These are phyloP conservation scores for Mikania micrantha DNA, from an alignment of 129 eudicot genomes.

Conservation along the genomic window DNA sequence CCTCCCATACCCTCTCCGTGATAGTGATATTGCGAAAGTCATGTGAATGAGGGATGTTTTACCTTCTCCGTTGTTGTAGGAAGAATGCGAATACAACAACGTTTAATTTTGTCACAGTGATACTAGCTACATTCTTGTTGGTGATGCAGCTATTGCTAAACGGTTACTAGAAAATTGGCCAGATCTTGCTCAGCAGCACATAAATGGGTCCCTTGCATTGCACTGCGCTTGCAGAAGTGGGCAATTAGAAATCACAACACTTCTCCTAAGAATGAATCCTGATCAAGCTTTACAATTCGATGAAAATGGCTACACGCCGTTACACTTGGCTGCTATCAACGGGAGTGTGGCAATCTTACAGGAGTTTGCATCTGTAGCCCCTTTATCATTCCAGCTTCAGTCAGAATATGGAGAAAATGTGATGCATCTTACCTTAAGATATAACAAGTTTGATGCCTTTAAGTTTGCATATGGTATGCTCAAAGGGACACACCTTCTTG, in stretches of 20 bases:
- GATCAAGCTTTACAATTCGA: slow-evolving; percentile 19
- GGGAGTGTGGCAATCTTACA: slow-evolving; percentile 15
- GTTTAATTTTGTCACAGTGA: too few relatives aligned
- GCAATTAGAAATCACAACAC: slow-evolving; percentile 12
- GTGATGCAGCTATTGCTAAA: slow-evolving; percentile 20
- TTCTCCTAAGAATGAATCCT: slow-evolving; percentile 13
- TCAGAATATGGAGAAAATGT: slow-evolving; percentile 22
- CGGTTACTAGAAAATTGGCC: slow-evolving; percentile 17
- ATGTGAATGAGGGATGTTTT: too few relatives aligned
- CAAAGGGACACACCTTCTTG: slow-evolving; percentile 16
- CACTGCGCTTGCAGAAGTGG: slow-evolving; percentile 25
- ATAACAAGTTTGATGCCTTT: slow-evolving; percentile 20
- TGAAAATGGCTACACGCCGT: slow-evolving; percentile 17
- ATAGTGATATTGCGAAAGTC: too few relatives aligned
- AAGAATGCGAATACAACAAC: too few relatives aligned
- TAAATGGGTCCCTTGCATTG: slow-evolving; percentile 20
- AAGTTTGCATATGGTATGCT: slow-evolving; percentile 4
- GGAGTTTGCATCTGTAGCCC: slow-evolving; percentile 24
- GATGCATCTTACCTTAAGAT: slow-evolving; percentile 22
- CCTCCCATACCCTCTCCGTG: too few relatives aligned
- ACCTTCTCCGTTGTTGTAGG: too few relatives aligned
- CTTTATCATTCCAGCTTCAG: slow-evolving; percentile 15
- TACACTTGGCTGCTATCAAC: slow-evolving; percentile 24
- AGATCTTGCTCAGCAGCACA: slow-evolving; percentile 9
- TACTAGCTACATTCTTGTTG: not conserved